Evolutionary conservation across 441 rosid species (phyloP).

Genomic region (Macaranga tanarius): DNA sequence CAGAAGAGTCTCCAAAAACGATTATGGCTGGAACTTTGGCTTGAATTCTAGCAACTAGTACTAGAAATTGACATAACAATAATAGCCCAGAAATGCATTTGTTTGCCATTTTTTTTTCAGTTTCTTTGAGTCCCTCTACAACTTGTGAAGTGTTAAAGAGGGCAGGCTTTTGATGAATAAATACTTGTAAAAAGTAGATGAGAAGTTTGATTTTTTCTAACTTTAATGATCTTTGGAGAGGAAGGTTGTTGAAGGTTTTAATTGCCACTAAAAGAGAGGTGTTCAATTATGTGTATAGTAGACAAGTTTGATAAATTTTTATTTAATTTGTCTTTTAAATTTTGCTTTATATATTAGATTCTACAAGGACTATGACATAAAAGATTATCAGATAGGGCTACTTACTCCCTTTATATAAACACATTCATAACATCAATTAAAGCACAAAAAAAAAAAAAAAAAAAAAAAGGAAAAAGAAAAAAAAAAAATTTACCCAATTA

Average conservation of each 20-base stretch:
- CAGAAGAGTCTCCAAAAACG: constrained; percentile 70
- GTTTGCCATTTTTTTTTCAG: constrained; percentile 8
- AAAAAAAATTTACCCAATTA: too few species aligned
- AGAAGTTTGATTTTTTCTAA: not conserved
- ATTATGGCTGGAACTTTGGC: constrained; percentile 52
- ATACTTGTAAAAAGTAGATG: constrained; percentile 21
- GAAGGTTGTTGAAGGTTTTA: constrained; percentile 35
- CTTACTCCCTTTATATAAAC: too few species aligned
- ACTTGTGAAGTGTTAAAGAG: not conserved
- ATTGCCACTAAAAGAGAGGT: constrained; percentile 18
- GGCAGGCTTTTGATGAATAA: constrained; percentile 13
- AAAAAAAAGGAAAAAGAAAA: too few species aligned
- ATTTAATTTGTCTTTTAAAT: too few species aligned
- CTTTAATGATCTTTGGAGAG: not conserved
- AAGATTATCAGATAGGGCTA: too few species aligned
- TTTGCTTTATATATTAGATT: too few species aligned
- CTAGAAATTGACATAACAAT: constrained; percentile 18
- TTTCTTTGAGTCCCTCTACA: not conserved
- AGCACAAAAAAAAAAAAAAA: too few species aligned
- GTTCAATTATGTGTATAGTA: not conserved
- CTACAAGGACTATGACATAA: too few species aligned
- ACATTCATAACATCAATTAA: too few species aligned
- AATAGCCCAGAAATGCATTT: constrained; percentile 7
- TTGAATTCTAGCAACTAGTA: not conserved
- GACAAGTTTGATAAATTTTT: not conserved